Conservation (phyloP, 257 asterid genomes). For the Solanum chaucha region DNA sequence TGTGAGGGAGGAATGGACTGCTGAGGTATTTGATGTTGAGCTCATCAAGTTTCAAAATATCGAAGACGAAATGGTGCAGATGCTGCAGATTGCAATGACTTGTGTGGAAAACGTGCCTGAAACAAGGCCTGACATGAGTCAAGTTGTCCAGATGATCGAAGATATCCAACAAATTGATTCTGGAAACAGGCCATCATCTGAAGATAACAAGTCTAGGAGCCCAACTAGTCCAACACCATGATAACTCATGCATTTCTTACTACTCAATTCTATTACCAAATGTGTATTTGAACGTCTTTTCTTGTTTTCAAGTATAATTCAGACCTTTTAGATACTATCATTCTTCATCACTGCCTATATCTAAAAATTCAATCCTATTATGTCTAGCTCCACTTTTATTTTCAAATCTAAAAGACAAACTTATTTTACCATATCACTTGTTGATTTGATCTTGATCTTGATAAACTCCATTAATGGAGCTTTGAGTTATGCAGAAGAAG, state of each 20-base stretch:
- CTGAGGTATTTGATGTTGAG: slow-evolving; percentile 58
- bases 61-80: slow-evolving; percentile 65
- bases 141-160: slow-evolving; percentile 47
- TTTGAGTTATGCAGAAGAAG: too few species aligned
- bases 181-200: slow-evolving; percentile 28
- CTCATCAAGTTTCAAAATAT: slow-evolving; percentile 31
- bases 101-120: slow-evolving; percentile 47
- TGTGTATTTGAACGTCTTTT: background rate
- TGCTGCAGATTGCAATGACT: slow-evolving; percentile 74
- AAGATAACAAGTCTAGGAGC: slow-evolving; percentile 28
- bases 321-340: background rate
- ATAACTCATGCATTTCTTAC: background rate
- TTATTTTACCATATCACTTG: background rate
- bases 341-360: background rate
- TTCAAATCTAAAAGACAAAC: background rate
- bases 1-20: slow-evolving; percentile 73
- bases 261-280: background rate
- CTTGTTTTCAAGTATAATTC: background rate
- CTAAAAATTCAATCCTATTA: background rate
- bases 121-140: slow-evolving; percentile 49
- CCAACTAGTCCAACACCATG: slow-evolving; percentile 16
- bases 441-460: background rate
- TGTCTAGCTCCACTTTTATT: background rate
- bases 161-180: slow-evolving; percentile 32
- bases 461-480: too few species aligned